These are phyloP conservation scores for Lonicera japonica DNA, from an alignment of 129 eudicot genomes.

Conservation along the genomic window DNA sequence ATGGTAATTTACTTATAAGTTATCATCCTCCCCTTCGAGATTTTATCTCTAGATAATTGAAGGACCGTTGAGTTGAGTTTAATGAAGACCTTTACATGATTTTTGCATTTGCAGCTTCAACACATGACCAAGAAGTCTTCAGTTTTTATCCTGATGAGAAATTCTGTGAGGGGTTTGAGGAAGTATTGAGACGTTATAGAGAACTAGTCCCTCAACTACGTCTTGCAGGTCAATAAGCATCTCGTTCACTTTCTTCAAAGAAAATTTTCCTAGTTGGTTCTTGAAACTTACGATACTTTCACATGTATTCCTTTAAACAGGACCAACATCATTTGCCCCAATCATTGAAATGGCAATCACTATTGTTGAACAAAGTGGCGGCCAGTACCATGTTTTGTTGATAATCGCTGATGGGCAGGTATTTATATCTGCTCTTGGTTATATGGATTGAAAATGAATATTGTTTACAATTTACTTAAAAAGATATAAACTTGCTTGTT, in stretches of 20 bases:
- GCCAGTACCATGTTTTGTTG: constrained; percentile 90
- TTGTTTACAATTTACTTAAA: no score
- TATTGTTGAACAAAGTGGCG: constrained; percentile 95
- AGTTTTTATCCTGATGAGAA: constrained; percentile 79
- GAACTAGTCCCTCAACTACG: constrained; percentile 84
- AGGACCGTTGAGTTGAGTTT: neutral
- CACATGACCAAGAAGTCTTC: constrained; percentile 96
- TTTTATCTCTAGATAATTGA: neutral
- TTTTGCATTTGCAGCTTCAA: constrained; percentile 58
- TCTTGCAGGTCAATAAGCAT: constrained; percentile 66
- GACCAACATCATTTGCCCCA: constrained; percentile 96
- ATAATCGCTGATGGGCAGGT: constrained; percentile 99
- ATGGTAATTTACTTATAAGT: constrained; percentile 39
- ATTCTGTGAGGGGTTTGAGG: constrained; percentile 87
- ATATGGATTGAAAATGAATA: neutral
- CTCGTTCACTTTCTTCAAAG: neutral
- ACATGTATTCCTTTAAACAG: constrained; percentile 22
- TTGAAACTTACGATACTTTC: neutral
- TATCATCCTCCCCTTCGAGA: neutral
- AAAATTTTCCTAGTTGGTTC: constrained; percentile 9
- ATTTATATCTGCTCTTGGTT: neutral
- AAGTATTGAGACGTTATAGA: constrained; percentile 70
- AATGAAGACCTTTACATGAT: constrained; percentile 2
- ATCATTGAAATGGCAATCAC: constrained; percentile 87
- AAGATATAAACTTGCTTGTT: no score